Conservation (phyloP, 2,329 filamentous ascomycete genomes). For the Alternaria brassicicola region DNA sequence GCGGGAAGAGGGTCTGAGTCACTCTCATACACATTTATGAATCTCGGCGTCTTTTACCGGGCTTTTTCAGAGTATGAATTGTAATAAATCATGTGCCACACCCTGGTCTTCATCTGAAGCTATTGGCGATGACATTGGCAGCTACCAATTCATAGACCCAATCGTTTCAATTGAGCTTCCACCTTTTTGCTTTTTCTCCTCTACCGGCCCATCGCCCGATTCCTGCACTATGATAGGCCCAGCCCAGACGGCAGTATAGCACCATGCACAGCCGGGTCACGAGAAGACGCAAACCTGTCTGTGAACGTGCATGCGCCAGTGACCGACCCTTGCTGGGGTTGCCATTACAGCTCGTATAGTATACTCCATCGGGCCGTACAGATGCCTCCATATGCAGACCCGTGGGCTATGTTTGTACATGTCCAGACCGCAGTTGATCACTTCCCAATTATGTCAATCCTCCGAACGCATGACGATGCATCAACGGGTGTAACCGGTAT, state of each 20-base stretch:
- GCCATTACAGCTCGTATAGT: not conserved
- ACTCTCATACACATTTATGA: not conserved
- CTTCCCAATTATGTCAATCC: not conserved
- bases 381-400: not conserved
- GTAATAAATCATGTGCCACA: not conserved
- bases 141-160: not conserved
- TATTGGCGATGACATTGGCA: not conserved
- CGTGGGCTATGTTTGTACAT: not conserved
- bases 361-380: not conserved
- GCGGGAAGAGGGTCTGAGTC: not conserved
- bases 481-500: not conserved
- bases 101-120: not conserved
- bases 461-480: not conserved
- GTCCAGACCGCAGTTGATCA: not conserved
- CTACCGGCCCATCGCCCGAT: not conserved
- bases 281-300: not conserved
- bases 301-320: not conserved
- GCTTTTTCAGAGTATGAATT: not conserved
- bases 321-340: not conserved
- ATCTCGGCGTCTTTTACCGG: not conserved
- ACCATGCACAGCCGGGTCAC: conserved; percentile 3
- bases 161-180: not conserved
- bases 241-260: not conserved
- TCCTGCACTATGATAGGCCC: not conserved
- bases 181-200: not conserved